phyloP scores from a whole-genome alignment of 2,329 filamentous ascomycete genomes.

The Sclerotinia sclerotiorum region DNA sequence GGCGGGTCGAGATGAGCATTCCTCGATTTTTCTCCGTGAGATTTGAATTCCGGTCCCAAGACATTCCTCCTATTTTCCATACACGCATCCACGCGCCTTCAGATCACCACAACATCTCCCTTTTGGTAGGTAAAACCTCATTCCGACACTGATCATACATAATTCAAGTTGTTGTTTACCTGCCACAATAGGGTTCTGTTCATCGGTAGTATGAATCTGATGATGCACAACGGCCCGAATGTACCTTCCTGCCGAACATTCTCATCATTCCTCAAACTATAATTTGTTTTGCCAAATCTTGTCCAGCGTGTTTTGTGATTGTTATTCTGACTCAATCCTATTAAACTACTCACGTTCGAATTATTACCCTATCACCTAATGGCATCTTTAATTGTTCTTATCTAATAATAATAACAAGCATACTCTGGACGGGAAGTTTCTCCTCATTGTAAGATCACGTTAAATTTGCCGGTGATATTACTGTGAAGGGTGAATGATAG shows the following conservation, averaged over 20 bases:
- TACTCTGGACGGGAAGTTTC: neutral
- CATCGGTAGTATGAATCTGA: slow-evolving; percentile 11
- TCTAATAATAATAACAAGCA: slow-evolving; percentile 9
- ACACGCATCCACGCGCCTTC: slow-evolving; percentile 7
- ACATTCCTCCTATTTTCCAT: slow-evolving; percentile 9
- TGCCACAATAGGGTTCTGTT: neutral
- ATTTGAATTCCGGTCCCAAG: neutral
- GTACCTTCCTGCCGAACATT: slow-evolving; percentile 15
- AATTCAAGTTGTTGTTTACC: neutral
- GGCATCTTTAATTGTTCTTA: slow-evolving; percentile 4
- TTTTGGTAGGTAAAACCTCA: neutral
- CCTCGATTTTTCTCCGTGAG: neutral
- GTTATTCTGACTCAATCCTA: slow-evolving; percentile 1
- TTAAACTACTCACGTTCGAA: slow-evolving; percentile 15
- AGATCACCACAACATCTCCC: neutral
- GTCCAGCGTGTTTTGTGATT: slow-evolving; percentile 2
- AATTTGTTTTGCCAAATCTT: neutral
- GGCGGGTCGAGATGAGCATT: neutral
- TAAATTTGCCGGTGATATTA: neutral
- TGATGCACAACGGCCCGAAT: slow-evolving; percentile 15
- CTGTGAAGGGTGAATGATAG: neutral
- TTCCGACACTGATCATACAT: neutral
- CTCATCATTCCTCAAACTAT: slow-evolving; percentile 13
- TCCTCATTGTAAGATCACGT: neutral
- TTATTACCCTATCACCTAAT: slow-evolving; percentile 8